phyloP scores from a whole-genome alignment of 306 rosid genomes.

The Citrullus colocynthis region DNA sequence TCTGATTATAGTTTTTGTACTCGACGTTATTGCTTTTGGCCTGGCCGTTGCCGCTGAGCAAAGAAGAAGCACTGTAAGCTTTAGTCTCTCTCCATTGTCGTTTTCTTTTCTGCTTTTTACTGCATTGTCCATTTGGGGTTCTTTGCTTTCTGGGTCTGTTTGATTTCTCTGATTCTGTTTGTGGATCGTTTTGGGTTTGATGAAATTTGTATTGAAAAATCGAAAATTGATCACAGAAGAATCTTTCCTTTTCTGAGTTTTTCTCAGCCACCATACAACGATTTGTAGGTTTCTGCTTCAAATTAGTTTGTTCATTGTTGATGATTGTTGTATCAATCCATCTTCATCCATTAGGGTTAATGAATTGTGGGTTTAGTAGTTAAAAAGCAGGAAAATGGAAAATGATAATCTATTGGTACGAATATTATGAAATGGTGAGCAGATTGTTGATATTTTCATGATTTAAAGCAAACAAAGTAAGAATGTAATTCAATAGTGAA shows the following conservation, averaged over 20 bases:
- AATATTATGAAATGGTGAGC: not conserved
- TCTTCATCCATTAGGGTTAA: not conserved
- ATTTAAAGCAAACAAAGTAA: not conserved
- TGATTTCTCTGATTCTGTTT: not conserved
- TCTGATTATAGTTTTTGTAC: constrained; percentile 40
- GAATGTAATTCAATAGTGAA: not conserved
- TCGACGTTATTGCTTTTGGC: constrained; percentile 82
- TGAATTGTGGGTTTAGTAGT: not conserved
- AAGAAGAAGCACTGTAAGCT: constrained; percentile 87
- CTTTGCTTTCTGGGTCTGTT: constrained; percentile 12
- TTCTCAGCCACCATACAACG: not conserved
- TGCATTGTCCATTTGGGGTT: not conserved
- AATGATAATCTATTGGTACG: not conserved
- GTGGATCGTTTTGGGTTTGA: constrained; percentile 8
- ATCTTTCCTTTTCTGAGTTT: not conserved
- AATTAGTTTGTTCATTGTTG: not conserved
- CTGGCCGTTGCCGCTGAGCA: constrained; percentile 90
- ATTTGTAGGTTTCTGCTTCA: not conserved
- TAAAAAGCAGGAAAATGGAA: not conserved
- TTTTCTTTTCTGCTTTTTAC: not conserved
- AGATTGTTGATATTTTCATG: not conserved
- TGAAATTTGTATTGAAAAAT: constrained; percentile 8
- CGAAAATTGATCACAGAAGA: not conserved
- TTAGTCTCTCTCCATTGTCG: not conserved
- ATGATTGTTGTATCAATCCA: not conserved